Conservation (phyloP, 805 yeast genomes). For the Deakozyma indianensis region DNA sequence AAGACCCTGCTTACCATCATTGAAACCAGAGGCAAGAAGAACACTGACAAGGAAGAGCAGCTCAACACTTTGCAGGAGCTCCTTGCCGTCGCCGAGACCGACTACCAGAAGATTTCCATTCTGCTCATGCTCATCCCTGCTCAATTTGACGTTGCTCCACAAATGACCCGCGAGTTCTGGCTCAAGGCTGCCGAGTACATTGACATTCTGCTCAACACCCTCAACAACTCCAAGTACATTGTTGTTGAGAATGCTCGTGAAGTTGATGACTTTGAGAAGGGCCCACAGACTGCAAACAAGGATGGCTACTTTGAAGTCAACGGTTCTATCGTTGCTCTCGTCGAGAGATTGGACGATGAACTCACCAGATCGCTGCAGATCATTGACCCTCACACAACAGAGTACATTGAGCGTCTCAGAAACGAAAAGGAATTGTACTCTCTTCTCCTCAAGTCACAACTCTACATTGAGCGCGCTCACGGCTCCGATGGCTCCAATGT, state of each 20-base stretch:
- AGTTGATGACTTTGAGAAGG: constrained; percentile 51
- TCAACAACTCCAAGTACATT: constrained; percentile 43
- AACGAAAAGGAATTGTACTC: constrained; percentile 71
- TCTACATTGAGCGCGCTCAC: constrained; percentile 55
- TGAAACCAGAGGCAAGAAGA: constrained; percentile 92
- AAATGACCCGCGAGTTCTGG: constrained; percentile 38
- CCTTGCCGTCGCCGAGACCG: constrained; percentile 30
- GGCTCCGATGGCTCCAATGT: constrained; percentile 20
- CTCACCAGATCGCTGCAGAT: constrained; percentile 74
- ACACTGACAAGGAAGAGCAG: constrained; percentile 73
- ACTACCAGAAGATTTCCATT: constrained; percentile 67
- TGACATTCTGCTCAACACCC: constrained; percentile 42
- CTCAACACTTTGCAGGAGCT: constrained; percentile 54
- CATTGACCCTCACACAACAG: constrained; percentile 90
- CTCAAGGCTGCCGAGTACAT: constrained; percentile 1
- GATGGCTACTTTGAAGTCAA: constrained; percentile 57
- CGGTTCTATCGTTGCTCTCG: constrained; percentile 75
- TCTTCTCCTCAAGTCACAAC: constrained; percentile 69
- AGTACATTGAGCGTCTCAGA: constrained; percentile 77
- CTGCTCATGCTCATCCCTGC: constrained; percentile 73
- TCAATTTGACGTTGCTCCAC: constrained; percentile 59
- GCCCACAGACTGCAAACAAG: constrained; percentile 40
- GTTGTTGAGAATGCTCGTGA: constrained; percentile 78
- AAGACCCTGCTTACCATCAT: constrained; percentile 56
- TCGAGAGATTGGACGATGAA: constrained; percentile 93